Conservation (phyloP, 1,284 basidiomycete species). For the Puccinia sorghi region DNA sequence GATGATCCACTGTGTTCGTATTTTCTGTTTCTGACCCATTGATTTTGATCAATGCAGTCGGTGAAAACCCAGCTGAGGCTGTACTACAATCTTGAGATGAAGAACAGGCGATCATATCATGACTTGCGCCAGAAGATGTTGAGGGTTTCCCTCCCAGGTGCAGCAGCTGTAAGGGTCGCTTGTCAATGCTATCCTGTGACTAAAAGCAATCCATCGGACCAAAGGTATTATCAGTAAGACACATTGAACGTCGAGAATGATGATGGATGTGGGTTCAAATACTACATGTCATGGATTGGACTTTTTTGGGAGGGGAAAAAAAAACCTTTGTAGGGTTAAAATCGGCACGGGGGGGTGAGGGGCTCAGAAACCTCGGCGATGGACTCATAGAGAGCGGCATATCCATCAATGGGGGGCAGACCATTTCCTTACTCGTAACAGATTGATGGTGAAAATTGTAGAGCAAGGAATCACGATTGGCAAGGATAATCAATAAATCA, state of each 20-base stretch:
- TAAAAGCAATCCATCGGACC: background rate
- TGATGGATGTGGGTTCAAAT: background rate
- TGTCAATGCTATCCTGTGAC: background rate
- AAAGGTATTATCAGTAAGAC: background rate
- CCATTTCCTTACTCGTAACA: background rate
- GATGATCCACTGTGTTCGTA: background rate
- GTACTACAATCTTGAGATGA: background rate
- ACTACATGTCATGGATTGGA: too few relatives aligned
- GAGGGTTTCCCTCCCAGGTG: conserved; percentile 16
- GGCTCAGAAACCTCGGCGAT: background rate
- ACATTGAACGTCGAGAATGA: background rate
- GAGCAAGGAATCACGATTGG: conserved; percentile 10
- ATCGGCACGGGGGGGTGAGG: background rate
- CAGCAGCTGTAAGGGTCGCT: background rate
- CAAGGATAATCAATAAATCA: conserved; percentile 38
- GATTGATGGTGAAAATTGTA: conserved; percentile 25
- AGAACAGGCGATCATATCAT: conserved; percentile 1
- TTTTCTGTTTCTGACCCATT: background rate
- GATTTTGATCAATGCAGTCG: conserved; percentile 27
- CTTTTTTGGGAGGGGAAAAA: background rate
- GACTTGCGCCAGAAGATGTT: background rate
- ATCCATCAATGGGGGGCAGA: background rate
- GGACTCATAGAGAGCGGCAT: background rate
- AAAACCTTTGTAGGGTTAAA: conserved; percentile 1
- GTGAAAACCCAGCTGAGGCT: conserved; percentile 2